These are phyloP conservation scores for Beta corolliflora DNA, from an alignment of 179 eudicot genomes.

Conservation along the genomic window DNA sequence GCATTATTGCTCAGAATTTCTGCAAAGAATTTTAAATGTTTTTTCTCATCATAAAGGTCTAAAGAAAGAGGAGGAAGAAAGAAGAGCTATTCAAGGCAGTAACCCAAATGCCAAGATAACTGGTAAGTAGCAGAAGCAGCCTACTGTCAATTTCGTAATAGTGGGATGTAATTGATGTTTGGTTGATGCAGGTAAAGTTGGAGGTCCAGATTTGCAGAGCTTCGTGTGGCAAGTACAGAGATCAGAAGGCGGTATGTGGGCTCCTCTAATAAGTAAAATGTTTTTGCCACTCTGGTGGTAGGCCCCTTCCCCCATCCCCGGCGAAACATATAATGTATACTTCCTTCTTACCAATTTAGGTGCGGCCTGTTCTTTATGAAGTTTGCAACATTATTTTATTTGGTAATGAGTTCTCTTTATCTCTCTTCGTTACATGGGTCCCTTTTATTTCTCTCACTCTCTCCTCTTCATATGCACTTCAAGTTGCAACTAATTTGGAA, in stretches of 20 bases:
- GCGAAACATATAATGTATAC: too few relatives aligned
- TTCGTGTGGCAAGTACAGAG: slow-evolving; percentile 69
- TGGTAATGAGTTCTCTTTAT: too few relatives aligned
- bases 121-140: slow-evolving; percentile 45
- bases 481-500: too few relatives aligned
- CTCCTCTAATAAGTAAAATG: background rate
- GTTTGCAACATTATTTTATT: too few relatives aligned
- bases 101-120: slow-evolving; percentile 31
- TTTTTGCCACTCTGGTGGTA: background rate
- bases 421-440: too few relatives aligned
- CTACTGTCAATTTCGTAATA: background rate
- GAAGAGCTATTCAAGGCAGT: slow-evolving; percentile 54
- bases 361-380: too few relatives aligned
- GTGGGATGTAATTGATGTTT: slow-evolving; percentile 7
- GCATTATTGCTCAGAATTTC: background rate
- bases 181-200: slow-evolving; percentile 58
- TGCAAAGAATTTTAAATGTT: background rate
- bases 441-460: too few relatives aligned
- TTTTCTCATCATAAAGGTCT: slow-evolving; percentile 49
- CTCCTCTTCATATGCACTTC: too few relatives aligned
- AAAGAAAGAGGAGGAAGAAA: slow-evolving; percentile 93
- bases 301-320: background rate
- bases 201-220: slow-evolving; percentile 81
- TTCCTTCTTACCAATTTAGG: too few relatives aligned
- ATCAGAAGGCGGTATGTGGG: slow-evolving; percentile 55